Conservation (phyloP, 805 yeast species). For the Nakazawaea ishiwadae region DNA sequence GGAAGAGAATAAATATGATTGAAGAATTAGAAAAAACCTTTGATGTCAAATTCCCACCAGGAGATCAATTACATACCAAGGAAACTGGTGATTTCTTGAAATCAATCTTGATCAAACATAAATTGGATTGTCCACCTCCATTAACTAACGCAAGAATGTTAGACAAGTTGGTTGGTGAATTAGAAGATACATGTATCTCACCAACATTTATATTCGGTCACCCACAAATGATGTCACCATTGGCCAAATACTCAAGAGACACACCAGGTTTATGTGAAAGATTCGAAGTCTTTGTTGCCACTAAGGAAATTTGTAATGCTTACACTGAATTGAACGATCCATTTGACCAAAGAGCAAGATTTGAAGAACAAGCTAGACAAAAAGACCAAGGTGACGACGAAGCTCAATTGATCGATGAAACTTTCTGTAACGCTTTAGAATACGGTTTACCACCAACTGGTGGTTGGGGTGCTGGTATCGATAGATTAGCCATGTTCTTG, state of each 20-base stretch:
- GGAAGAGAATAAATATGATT: constrained; percentile 98
- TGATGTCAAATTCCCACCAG: constrained; percentile 90
- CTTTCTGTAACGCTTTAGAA: constrained; percentile 95
- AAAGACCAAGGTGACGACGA: constrained; percentile 99
- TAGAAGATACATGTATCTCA: constrained; percentile 90
- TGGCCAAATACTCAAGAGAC: constrained; percentile 92
- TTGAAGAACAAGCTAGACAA: constrained; percentile 98
- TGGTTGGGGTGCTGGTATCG: constrained; percentile 99
- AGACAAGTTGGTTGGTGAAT: constrained; percentile 95
- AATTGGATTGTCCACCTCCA: constrained; percentile 83
- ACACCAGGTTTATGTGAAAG: constrained; percentile 96
- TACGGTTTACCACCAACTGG: constrained; percentile 99
- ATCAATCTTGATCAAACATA: constrained; percentile 69
- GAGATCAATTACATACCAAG: constrained; percentile 88
- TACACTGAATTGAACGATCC: constrained; percentile 99
- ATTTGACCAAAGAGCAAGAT: constrained; percentile 94
- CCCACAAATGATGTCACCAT: constrained; percentile 99
- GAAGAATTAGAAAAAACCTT: constrained; percentile 87
- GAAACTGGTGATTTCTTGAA: constrained; percentile 91
- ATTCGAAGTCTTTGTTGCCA: constrained; percentile 97
- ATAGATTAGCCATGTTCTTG: constrained; percentile 96
- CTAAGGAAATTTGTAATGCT: constrained; percentile 97
- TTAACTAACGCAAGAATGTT: constrained; percentile 98
- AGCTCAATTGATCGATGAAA: constrained; percentile 95
- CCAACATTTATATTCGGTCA: constrained; percentile 98